phyloP scores from a whole-genome alignment of 164 flowering plant genomes.

The Tetracentron sinense region DNA sequence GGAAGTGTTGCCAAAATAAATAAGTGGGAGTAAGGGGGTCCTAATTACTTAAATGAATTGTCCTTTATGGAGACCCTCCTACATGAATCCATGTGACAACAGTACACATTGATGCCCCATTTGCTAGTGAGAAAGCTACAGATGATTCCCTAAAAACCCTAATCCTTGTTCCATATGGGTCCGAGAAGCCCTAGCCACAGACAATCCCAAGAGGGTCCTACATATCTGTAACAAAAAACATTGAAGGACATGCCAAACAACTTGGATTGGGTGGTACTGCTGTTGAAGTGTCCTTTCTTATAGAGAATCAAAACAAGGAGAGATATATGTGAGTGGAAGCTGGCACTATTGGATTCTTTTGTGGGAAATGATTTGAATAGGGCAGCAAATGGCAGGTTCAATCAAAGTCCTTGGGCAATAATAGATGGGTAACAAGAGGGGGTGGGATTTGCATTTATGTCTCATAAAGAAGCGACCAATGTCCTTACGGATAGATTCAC shows the following conservation, averaged over 20 bases:
- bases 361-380: constrained; percentile 21
- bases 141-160: not conserved
- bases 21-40: no score
- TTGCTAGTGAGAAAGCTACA: no score
- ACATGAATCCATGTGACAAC: no score
- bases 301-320: not conserved
- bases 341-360: constrained; percentile 21
- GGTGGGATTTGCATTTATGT: constrained; percentile 31
- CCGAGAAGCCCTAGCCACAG: not conserved
- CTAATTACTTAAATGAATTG: no score
- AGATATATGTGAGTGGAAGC: constrained; percentile 3
- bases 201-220: not conserved
- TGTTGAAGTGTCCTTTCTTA: not conserved
- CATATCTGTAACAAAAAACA: not conserved
- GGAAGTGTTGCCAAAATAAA: no score
- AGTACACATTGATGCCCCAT: no score
- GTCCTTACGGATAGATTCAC: constrained; percentile 21
- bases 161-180: not conserved
- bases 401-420: constrained; percentile 25
- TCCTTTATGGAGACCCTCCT: no score
- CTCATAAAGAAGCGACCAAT: constrained; percentile 33
- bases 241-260: not conserved
- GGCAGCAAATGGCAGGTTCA: constrained; percentile 22
- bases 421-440: constrained; percentile 36
- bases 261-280: not conserved